Conservation (phyloP, 2,329 filamentous ascomycete species). For the Aureobasidium sp. region DNA sequence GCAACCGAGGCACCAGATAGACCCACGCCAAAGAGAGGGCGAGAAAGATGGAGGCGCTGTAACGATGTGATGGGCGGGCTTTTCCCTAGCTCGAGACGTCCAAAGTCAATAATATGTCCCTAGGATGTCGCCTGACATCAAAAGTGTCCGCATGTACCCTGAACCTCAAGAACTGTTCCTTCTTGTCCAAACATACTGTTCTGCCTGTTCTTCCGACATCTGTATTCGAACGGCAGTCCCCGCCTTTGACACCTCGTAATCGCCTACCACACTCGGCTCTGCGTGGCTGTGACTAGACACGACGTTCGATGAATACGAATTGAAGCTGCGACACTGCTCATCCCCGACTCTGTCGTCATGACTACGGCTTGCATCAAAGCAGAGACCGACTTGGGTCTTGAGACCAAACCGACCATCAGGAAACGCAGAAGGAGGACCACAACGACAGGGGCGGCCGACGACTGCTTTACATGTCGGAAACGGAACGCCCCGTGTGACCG, state of each 20-base stretch:
- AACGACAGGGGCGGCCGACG: constrained; percentile 80
- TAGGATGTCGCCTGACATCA: constrained; percentile 5
- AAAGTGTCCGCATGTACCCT: not conserved
- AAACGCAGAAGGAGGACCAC: constrained; percentile 83
- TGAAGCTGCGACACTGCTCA: not conserved
- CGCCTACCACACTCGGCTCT: not conserved
- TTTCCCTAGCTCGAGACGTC: constrained; percentile 1
- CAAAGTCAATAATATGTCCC: constrained; percentile 9
- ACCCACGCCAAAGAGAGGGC: not conserved
- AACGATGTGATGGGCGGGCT: not conserved
- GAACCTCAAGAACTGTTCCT: not conserved
- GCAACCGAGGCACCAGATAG: no score
- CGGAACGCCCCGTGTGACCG: constrained; percentile 81
- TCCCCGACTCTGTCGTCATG: not conserved
- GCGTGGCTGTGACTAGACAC: not conserved
- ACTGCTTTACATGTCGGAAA: constrained; percentile 91
- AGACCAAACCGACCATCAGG: constrained; percentile 24
- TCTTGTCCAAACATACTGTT: not conserved
- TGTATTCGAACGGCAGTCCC: not conserved
- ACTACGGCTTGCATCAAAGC: not conserved
- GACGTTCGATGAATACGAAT: not conserved
- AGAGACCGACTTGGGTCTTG: not conserved
- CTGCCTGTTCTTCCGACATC: not conserved
- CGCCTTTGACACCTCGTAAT: not conserved
- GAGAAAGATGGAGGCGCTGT: not conserved